A percentile compares a stretch with the other conserved stretches of the same genome.
phyloP scores from a whole-genome alignment of 1,284 basidiomycete genomes.

The Ceratobasidium sp. region DNA sequence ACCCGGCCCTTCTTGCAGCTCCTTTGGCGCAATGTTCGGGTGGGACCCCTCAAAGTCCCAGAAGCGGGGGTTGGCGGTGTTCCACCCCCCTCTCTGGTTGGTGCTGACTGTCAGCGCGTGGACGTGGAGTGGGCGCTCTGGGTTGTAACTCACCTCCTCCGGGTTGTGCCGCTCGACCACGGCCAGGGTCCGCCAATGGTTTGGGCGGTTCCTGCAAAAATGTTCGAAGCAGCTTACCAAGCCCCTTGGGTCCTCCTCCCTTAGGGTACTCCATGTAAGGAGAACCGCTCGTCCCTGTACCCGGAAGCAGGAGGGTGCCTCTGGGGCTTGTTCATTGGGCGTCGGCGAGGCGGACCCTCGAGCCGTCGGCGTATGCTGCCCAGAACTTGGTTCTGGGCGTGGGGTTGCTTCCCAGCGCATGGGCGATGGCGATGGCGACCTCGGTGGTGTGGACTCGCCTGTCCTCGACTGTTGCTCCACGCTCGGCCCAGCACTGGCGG shows the following conservation, averaged over 20 bases:
- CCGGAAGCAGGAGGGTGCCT: neutral
- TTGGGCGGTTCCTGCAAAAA: neutral
- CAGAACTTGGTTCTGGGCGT: no score
- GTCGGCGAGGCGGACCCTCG: neutral
- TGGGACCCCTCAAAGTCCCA: neutral
- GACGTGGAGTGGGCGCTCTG: neutral
- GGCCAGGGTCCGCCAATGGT: neutral
- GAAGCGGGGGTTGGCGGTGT: neutral
- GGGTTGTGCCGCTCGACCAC: neutral
- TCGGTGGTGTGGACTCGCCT: no score
- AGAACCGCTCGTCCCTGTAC: neutral
- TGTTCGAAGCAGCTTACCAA: no score
- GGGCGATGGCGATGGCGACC: no score
- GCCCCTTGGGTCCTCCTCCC: neutral
- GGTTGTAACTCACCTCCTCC: neutral
- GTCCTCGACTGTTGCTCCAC: no score
- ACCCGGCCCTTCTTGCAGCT: neutral
- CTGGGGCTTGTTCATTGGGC: neutral
- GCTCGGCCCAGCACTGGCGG: no score
- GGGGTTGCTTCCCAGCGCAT: no score
- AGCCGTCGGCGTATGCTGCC: no score
- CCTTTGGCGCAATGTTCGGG: neutral
- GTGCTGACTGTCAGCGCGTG: neutral
- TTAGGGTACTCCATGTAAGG: neutral
- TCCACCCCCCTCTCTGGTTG: neutral